phyloP scores from a whole-genome alignment of 192 early-diverging fungal species.

The Mortierella hygrophila region DNA sequence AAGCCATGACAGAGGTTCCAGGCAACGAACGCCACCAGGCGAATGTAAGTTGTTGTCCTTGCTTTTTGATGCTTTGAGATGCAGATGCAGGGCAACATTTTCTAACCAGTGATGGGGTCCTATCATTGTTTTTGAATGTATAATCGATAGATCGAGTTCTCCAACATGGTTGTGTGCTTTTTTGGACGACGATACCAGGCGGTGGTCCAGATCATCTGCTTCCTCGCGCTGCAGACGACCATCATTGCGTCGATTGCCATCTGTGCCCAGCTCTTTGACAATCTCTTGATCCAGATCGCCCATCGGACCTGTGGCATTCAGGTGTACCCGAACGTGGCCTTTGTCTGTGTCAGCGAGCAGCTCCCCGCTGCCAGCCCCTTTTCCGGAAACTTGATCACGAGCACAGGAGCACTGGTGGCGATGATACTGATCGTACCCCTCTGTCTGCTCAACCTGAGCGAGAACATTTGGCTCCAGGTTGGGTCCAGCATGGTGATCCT shows the following conservation, averaged over 20 bases:
- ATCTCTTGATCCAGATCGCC: constrained; percentile 69
- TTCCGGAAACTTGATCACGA: constrained; percentile 32
- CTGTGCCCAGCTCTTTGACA: constrained; percentile 78
- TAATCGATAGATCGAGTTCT: constrained; percentile 70
- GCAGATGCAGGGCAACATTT: background rate
- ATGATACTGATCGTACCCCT: constrained; percentile 69
- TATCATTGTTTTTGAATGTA: background rate
- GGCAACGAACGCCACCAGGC: constrained; percentile 82
- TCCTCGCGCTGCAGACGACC: constrained; percentile 75
- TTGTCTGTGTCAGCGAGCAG: constrained; percentile 63
- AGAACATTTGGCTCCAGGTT: constrained; percentile 78
- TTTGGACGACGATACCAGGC: constrained; percentile 73
- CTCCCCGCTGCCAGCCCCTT: constrained; percentile 32
- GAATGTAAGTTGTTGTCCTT: constrained; percentile 22
- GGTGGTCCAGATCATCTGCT: constrained; percentile 73
- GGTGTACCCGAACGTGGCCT: constrained; percentile 64
- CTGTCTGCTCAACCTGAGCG: constrained; percentile 71
- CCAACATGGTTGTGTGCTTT: constrained; percentile 75
- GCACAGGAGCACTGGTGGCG: constrained; percentile 16
- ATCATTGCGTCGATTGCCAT: constrained; percentile 79
- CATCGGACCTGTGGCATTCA: constrained; percentile 77
- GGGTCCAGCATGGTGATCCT: constrained; percentile 65
- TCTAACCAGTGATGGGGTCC: background rate
- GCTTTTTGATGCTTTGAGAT: background rate
- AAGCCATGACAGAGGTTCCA: constrained; percentile 74